Evolutionary conservation across 768 basidiomycete species (phyloP), one percentile per base, ranked within the genome.

Genomic region (Termitomyces sp.): DNA sequence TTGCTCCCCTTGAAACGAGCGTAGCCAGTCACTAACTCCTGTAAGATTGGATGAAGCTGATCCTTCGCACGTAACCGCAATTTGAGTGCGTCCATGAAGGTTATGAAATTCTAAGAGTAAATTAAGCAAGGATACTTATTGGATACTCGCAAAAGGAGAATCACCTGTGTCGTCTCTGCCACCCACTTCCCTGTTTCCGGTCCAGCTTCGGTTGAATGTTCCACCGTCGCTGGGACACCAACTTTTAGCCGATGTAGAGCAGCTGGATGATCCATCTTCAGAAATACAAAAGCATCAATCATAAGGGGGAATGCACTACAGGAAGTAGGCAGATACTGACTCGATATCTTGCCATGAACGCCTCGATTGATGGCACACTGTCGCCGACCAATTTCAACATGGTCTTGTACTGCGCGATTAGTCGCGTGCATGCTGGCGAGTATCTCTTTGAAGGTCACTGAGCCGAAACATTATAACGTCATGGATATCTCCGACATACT

Each of bases 361-460:
- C 81, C 63, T 98, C 95, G 41, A 98, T 81, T 29, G 83, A 87
- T 0, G 84, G 84, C 9, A 95, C 92, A 22, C 89, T 88, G 54
- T 92, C 85, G n/a, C 86, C 87, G 12, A 98, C 88, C n/a, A 98
- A 81, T 73, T 94, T 97, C 60, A 94, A 76, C 86, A 97, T 92
- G 0, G 93, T 95, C 82, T 97, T 97, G 78, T 97, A 98, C 73
- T 97, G 94, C 7, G 93, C 92, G 15, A 98, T 74, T n/a, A 99
- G 75, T 41, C 90, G 83, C 15, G 92, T 94, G 70, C 96, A 99
- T 60, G 94, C 94, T 56, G 94, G 95, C 61, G 94, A 94, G 71
- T 98, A 99, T 79, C 94, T 97, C 82, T 81, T 77, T 61, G 68
- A 64, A 65, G 62, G 31, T 48, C 29, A 55, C 54, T 42, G 39